Base-by-base conservation (phyloP, 1,284 basidiomycete species). In the Jaminaea rosea region DNA sequence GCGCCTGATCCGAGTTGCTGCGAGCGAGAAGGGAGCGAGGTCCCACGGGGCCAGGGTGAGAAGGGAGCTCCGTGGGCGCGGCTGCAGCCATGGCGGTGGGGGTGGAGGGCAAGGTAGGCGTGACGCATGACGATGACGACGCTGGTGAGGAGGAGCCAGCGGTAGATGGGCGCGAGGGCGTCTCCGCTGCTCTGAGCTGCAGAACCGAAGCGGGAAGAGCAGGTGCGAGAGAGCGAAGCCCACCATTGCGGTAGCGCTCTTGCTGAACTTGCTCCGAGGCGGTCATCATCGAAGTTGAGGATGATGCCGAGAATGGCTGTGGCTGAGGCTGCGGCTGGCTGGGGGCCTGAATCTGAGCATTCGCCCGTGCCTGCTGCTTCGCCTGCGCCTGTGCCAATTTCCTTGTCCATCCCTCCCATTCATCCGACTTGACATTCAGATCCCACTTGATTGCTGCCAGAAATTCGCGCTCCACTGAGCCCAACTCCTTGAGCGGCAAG, bases 401-500 rank as follows among this genome's bases (percentile, higher is more conserved):
- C 24, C 44, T 26, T 26, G 41, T 65, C 70, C 73, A 75, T 15
- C 45, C 42, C n/a, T 56, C 46, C 62, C 65, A 75, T 19, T 63
- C 64, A 15, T 48, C 50, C 11, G 58, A 59, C 15, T 62, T 56
- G 21, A 78, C 69, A 55, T 72, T 68, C 13, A 78, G 63, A 15
- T 74, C 60, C 52, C 75, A 78, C 52, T 70, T 73, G 48, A 78
- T 65, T 17, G 76, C 61, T 31, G 60, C 57, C 15, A 77, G 64
- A 52, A 79, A 75, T 13, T 69, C 67, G 6, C 76, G 67, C 62
- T 79, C 78, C 41, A 77, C 73, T 34, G 58, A 52, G 50, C 75
- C 75, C 45, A 79, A 71, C 52, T 79, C 77, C 34, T 56, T 53
- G 26, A 75, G 65, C 15, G 67, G 59, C 3, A 79, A 59, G 5